Evolutionary conservation across 2,329 filamentous ascomycete genomes (phyloP).

Genomic region (Chrysosporium keratinophilum): DNA sequence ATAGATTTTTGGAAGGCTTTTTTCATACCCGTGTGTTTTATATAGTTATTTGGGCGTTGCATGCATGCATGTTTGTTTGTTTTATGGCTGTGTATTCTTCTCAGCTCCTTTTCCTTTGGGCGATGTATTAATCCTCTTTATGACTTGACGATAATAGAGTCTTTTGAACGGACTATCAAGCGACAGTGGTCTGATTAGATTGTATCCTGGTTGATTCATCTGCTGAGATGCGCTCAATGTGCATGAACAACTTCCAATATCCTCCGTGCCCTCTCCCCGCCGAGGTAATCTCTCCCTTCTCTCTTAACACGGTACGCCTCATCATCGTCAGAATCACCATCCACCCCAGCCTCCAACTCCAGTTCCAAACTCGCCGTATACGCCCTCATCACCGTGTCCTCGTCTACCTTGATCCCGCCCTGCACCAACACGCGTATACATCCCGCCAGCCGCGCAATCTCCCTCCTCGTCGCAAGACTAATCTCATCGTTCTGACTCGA

Average conservation of each 20-base stretch:
- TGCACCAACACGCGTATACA: slow-evolving; percentile 76
- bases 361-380: slow-evolving; percentile 75
- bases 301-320: slow-evolving; percentile 22
- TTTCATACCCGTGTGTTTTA: background rate
- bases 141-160: slow-evolving; percentile 1
- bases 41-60: background rate
- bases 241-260: slow-evolving; percentile 23
- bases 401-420: slow-evolving; percentile 72
- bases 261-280: slow-evolving; percentile 31
- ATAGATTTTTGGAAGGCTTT: slow-evolving; percentile 9
- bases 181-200: no score
- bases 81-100: background rate
- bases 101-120: background rate
- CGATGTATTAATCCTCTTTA: background rate
- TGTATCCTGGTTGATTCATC: no score
- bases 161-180: no score
- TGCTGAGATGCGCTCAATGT: background rate
- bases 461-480: slow-evolving; percentile 61
- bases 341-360: slow-evolving; percentile 34
- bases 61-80: background rate
- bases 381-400: slow-evolving; percentile 71
- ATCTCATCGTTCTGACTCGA: slow-evolving; percentile 91
- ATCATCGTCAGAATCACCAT: slow-evolving; percentile 29
- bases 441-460: slow-evolving; percentile 75
- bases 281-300: slow-evolving; percentile 35